Conservation (phyloP, 192 early-diverging fungal genomes). For the Coemansia sp. region DNA sequence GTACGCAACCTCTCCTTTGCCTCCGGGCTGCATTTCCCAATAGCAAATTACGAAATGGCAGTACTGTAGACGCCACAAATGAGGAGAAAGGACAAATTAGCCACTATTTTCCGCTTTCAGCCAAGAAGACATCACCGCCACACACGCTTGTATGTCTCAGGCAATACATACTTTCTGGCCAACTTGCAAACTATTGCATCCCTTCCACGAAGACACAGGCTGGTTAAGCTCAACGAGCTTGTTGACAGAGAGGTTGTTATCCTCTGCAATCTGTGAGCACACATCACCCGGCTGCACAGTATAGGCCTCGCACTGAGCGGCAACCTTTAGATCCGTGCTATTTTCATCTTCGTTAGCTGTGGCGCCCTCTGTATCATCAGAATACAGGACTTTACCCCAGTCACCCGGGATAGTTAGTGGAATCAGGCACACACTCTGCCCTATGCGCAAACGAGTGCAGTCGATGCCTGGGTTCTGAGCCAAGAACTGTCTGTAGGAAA, state of each 20-base stretch:
- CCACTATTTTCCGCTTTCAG: background rate
- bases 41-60: no score
- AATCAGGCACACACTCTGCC: constrained; percentile 40
- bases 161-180: constrained; percentile 35
- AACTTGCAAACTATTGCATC: constrained; percentile 20
- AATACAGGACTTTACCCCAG: background rate
- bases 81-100: background rate
- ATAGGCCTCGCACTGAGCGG: constrained; percentile 17
- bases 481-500: constrained; percentile 37
- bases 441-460: constrained; percentile 22
- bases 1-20: background rate
- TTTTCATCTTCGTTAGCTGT: no score
- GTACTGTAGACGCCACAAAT: background rate
- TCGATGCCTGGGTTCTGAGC: constrained; percentile 42
- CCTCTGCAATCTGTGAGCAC: constrained; percentile 29
- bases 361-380: background rate
- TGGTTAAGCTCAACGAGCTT: constrained; percentile 22
- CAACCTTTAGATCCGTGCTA: background rate
- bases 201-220: constrained; percentile 14
- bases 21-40: background rate
- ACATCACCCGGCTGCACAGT: constrained; percentile 34
- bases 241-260: constrained; percentile 13
- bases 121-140: background rate
- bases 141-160: background rate
- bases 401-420: constrained; percentile 6